Base-by-base conservation (phyloP, 2,329 filamentous ascomycete species). In the Berkeleyomyces basicola region DNA sequence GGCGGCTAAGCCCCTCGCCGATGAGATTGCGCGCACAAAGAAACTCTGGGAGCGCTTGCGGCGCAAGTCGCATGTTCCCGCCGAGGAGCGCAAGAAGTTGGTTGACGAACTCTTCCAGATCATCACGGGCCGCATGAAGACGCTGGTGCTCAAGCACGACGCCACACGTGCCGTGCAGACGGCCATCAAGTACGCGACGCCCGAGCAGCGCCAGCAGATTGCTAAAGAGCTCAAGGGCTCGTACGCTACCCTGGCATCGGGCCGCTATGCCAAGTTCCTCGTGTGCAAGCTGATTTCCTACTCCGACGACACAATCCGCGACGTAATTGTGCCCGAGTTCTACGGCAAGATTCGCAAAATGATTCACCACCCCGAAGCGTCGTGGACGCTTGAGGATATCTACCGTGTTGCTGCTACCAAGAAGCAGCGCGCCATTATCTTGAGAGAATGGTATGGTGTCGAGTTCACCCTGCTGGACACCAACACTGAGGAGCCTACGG, bases 71-170 rank as follows among this genome's bases (percentile, higher is more conserved):
- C 90, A 96, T 69, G 90, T 99, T 1, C 87, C 90, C 47, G 84
- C 86, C 69, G 88, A 95, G 46, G 91, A 99, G 77, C 83, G 93
- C 66, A 86, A 92, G 73, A 81, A 86, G 71, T 81, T 99, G 47
- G 87, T 97, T 58, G 82, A 85, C 65, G 92, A 99, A 76, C 81
- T 99, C 36, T 97, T 95, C 73, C 80, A 81, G 63, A 95, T 99
- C 70, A 88, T 96, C 69, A 93, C 88, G 33, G 92, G 91, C 61
- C 84, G 88, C 64, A 87, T 97, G 69, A 90, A 89, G 74, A 93
- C 97, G 66, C 96, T 97, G 68, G 92, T 96, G 23, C 88, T 99
- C 76, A 99, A 99, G 81, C 93, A 99, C 73, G 93, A 99, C 72
- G 89, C 90, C 43, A 92, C 96, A n/a, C 83, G 93, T 68, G 90